Percentiles rank a stretch among this genome's conserved stretches.
phyloP scores from a whole-genome alignment of 1,139 yeast species.

The Kodamaea ohmeri region DNA sequence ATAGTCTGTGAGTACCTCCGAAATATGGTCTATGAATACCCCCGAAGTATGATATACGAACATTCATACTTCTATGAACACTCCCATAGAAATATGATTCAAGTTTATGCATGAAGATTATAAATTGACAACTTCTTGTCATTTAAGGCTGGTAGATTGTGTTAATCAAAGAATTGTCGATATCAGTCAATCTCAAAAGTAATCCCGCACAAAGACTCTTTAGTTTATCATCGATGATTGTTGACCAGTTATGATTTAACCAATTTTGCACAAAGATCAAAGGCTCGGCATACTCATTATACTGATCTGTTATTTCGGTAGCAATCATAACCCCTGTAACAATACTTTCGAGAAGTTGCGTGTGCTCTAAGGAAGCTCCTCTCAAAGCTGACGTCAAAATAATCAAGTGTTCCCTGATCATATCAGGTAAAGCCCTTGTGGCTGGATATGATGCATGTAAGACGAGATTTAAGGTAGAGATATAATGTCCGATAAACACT shows the following conservation, averaged over 20 bases:
- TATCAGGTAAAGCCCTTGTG: constrained; percentile 47
- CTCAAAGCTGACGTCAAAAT: constrained; percentile 26
- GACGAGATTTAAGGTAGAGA: constrained; percentile 56
- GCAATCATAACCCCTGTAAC: constrained; percentile 48
- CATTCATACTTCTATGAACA: no score
- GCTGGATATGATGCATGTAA: constrained; percentile 59
- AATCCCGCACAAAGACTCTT: constrained; percentile 53
- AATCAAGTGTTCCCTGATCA: constrained; percentile 53
- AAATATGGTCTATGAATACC: no score
- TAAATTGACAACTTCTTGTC: no score
- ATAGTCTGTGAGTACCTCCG: no score
- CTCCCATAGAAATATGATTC: no score
- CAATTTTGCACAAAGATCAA: constrained; percentile 37
- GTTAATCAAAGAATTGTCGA: constrained; percentile 20
- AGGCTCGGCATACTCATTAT: constrained; percentile 27
- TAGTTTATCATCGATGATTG: constrained; percentile 42
- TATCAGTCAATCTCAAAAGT: constrained; percentile 35
- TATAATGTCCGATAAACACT: constrained; percentile 54
- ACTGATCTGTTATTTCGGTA: constrained; percentile 43
- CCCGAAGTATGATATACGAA: no score
- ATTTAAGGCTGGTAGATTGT: no score
- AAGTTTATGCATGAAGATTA: no score
- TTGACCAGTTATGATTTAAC: constrained; percentile 46
- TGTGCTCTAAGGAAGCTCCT: constrained; percentile 23
- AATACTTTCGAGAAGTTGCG: constrained; percentile 44